phyloP scores from a whole-genome alignment of 208 protist genomes.

The Leishmania amazonensis region DNA sequence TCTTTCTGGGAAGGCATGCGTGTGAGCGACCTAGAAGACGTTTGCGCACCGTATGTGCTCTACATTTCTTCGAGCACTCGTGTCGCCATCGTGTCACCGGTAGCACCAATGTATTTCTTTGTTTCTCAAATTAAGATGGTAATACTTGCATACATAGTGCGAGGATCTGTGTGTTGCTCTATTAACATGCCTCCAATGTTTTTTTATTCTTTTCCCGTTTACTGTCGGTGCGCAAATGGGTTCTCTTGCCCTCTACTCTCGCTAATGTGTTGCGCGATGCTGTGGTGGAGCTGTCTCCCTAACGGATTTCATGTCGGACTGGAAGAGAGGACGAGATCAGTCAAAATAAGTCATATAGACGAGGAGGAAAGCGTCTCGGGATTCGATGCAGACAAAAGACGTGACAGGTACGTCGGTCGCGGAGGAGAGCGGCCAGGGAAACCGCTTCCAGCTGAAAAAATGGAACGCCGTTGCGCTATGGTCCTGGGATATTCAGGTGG shows the following conservation, averaged over 20 bases:
- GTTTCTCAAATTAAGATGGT: background rate
- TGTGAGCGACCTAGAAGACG: background rate
- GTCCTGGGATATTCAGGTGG: conserved; percentile 98
- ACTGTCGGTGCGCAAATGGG: background rate
- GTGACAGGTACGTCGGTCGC: conserved; percentile 5
- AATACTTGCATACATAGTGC: background rate
- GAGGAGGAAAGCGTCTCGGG: background rate
- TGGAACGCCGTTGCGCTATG: conserved; percentile 99
- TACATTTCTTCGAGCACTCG: background rate
- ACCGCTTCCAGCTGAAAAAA: conserved; percentile 93
- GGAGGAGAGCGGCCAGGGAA: conserved; percentile 28
- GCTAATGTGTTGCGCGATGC: background rate
- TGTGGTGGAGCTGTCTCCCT: background rate
- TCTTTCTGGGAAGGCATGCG: background rate
- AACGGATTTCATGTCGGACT: background rate
- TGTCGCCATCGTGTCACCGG: background rate
- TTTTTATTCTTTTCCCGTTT: background rate
- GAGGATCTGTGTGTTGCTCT: background rate
- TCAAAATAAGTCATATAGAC: background rate
- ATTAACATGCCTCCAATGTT: background rate
- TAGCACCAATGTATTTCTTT: background rate
- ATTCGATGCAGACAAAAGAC: conserved; percentile 25
- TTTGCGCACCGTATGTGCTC: background rate
- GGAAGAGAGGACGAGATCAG: background rate
- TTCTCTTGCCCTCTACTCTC: background rate